These are phyloP conservation scores for Amanita thiersii DNA, from an alignment of 768 basidiomycete genomes.

Conservation along the genomic window DNA sequence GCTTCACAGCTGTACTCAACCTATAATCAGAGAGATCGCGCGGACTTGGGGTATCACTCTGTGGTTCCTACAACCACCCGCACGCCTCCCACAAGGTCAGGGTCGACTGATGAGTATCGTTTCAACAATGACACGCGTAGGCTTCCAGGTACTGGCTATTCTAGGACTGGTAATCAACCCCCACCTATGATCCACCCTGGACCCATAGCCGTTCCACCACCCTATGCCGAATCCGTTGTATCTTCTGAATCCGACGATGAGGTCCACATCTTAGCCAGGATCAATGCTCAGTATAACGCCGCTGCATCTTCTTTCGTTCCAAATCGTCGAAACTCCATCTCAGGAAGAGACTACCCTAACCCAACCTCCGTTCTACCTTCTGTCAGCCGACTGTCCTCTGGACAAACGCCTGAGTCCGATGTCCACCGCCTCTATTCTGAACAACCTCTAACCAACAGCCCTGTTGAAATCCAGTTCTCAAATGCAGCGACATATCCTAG, in stretches of 20 bases:
- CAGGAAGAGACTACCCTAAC: background rate
- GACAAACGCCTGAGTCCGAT: background rate
- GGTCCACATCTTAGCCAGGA: slow-evolving; percentile 27
- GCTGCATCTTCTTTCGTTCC: slow-evolving; percentile 25
- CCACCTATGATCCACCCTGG: background rate
- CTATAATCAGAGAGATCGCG: background rate
- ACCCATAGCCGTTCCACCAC: background rate
- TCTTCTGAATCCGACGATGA: slow-evolving; percentile 30
- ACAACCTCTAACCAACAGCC: slow-evolving; percentile 1
- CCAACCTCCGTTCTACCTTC: background rate
- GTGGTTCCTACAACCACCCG: background rate
- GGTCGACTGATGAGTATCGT: slow-evolving; percentile 2
- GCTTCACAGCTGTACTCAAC: background rate
- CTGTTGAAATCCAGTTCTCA: slow-evolving; percentile 1
- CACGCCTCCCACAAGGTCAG: background rate
- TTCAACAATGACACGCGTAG: slow-evolving; percentile 2
- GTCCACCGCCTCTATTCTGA: slow-evolving; percentile 1
- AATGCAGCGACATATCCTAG: background rate
- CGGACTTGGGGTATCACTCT: background rate
- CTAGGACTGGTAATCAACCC: background rate
- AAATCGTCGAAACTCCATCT: background rate
- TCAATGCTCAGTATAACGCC: slow-evolving; percentile 36
- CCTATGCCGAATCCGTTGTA: slow-evolving; percentile 5
- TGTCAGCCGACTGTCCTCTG: background rate
- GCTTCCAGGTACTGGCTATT: background rate